Evolutionary conservation across 371 early-diverging fungal species (phyloP), one percentile per base, ranked within the genome.

Genomic region (Sporodiniella umbellata): DNA sequence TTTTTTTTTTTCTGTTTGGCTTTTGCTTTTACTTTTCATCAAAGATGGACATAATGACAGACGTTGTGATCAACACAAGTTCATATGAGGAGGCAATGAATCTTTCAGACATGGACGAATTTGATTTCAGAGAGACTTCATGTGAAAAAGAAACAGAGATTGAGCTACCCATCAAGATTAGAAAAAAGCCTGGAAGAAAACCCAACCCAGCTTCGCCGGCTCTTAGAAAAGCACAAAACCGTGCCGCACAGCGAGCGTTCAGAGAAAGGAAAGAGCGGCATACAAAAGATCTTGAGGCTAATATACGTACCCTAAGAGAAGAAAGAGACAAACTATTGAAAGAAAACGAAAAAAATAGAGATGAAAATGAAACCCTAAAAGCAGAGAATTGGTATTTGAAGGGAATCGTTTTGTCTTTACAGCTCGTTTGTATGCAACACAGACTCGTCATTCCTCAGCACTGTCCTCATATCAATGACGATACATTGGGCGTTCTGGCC

Each of bases 151-250:
- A 15, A 35, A n/a, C 4, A 35, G 35, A 35, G n/a, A 35, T 4
- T 35, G 35, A 47, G 3, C 11, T 8, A 45, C 33, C 45, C 17
- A 50, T 65, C 35, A 74, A 67, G 44, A 60, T 74, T 2, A 55
- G 68, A 47, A 87, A 84, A 49, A 89, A 88, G 64, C 89, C 93
- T 3, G 93, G 93, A 8, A 69, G 93, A 17, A 91, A 91, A 68
- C 89, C 88, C 17, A 83, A 80, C 45, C 83, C 81, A 19, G 78
- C 80, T 14, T 81, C 83, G 2, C 83, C 82, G 7, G 81, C 81
- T 2, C 70, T 86, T 25, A 79, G 90, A 24, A 88, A 86, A 40
- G 88, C 85, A 8, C 90, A 89, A 60, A 89, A 89, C 64, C 68
- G 90, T 19, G 88, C 87, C 2, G 89, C 89, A 0, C 89, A 89